Conservation (phyloP, 1,139 yeast species). For the Sugiyamaella pinicola region DNA sequence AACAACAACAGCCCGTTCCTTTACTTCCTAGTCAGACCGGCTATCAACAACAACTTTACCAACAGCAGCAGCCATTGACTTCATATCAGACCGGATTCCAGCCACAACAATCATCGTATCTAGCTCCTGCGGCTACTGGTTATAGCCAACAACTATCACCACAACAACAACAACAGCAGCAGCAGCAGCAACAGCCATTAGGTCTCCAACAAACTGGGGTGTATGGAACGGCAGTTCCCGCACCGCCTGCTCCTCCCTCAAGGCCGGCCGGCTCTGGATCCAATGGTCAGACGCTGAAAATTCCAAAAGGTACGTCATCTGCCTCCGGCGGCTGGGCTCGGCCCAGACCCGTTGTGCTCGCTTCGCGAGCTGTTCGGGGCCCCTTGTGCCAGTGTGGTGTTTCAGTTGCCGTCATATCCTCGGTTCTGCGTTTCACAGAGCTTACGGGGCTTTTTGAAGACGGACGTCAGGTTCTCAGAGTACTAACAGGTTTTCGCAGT, state of each 20-base stretch:
- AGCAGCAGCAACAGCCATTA: conserved; percentile 9
- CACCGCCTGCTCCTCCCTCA: conserved; percentile 14
- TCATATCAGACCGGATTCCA: conserved; percentile 28
- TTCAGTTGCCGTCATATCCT: too few relatives aligned
- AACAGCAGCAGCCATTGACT: conserved; percentile 29
- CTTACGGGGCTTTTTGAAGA: too few relatives aligned
- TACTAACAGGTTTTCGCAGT: conserved; percentile 40
- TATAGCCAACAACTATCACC: conserved; percentile 15
- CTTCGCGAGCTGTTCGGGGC: background rate
- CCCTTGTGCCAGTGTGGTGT: too few relatives aligned
- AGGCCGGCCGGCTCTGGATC: conserved; percentile 1
- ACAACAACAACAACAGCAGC: background rate
- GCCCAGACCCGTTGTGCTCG: conserved; percentile 1
- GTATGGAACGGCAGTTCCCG: background rate
- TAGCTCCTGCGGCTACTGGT: conserved; percentile 27
- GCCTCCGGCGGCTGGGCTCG: conserved; percentile 2
- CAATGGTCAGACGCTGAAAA: conserved; percentile 21
- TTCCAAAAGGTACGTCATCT: conserved; percentile 40
- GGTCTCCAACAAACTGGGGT: conserved; percentile 7
- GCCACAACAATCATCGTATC: conserved; percentile 25
- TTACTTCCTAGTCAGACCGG: too few relatives aligned
- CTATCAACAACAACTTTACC: conserved; percentile 14
- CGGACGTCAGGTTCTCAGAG: too few relatives aligned
- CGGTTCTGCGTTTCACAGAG: too few relatives aligned
- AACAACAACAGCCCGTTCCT: conserved; percentile 17